Percentiles rank a stretch among this genome's conserved stretches.
These are phyloP conservation scores for Metarhizium sp. DNA, from an alignment of 2,329 filamentous ascomycete species.

Conservation along the genomic window DNA sequence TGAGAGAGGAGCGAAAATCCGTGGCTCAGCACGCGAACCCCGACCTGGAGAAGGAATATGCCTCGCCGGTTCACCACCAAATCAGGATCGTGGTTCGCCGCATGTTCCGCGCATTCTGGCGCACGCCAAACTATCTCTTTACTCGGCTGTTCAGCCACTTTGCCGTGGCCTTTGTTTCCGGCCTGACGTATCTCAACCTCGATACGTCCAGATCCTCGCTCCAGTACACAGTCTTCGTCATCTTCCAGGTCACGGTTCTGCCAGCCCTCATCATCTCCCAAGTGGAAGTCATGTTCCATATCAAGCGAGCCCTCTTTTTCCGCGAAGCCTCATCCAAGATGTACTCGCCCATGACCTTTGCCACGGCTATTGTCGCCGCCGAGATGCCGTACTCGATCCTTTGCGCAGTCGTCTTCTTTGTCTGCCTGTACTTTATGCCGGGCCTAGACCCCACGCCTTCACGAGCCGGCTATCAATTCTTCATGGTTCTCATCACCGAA, in stretches of 20 bases:
- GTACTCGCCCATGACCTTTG: conserved; percentile 74
- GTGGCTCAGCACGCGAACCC: conserved; percentile 33
- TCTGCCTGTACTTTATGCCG: conserved; percentile 78
- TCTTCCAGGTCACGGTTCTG: conserved; percentile 82
- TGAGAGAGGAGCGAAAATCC: conserved; percentile 51
- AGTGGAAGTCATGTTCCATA: conserved; percentile 71
- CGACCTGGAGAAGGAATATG: conserved; percentile 64
- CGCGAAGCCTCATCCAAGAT: conserved; percentile 80
- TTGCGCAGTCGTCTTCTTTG: conserved; percentile 71
- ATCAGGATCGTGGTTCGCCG: conserved; percentile 64
- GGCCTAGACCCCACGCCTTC: conserved; percentile 54
- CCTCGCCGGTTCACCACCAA: conserved; percentile 71
- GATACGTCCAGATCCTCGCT: conserved; percentile 66
- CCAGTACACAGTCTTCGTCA: conserved; percentile 80
- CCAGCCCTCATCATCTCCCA: conserved; percentile 76
- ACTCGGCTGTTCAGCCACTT: conserved; percentile 81
- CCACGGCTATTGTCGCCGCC: conserved; percentile 65
- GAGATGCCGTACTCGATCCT: conserved; percentile 79
- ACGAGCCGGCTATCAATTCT: conserved; percentile 76
- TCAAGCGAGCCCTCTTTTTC: conserved; percentile 74
- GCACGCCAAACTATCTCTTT: conserved; percentile 81
- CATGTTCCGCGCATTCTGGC: conserved; percentile 73
- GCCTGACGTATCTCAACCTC: conserved; percentile 70
- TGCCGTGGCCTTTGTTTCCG: conserved; percentile 67
- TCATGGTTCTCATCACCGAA: conserved; percentile 76